These are phyloP conservation scores for Marchantia polymorpha DNA, from an alignment of 225 moss, liverwort and hornwort genomes.

Conservation along the genomic window DNA sequence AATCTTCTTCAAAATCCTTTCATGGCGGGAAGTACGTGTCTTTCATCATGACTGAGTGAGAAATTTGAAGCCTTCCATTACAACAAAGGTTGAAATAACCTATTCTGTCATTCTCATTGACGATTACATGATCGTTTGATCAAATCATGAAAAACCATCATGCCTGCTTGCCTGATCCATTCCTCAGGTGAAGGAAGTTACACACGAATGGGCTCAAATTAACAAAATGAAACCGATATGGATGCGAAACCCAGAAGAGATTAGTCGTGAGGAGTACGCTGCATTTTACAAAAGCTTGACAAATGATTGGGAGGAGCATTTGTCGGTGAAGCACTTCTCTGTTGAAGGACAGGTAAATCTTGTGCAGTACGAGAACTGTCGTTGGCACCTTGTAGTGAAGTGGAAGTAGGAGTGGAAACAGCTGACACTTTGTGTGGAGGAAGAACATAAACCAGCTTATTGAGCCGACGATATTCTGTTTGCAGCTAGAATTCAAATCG, in stretches of 20 bases:
- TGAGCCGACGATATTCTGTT: background rate
- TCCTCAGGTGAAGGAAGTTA: slow-evolving; percentile 40
- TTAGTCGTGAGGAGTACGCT: slow-evolving; percentile 41
- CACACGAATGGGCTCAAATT: slow-evolving; percentile 44
- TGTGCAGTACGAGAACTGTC: background rate
- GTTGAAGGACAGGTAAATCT: slow-evolving; percentile 51
- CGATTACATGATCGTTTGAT: too few relatives aligned
- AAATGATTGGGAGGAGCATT: slow-evolving; percentile 51
- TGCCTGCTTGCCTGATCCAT: too few relatives aligned
- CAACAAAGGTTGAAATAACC: too few relatives aligned
- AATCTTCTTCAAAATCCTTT: too few relatives aligned
- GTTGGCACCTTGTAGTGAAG: background rate
- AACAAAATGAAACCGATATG: slow-evolving; percentile 49
- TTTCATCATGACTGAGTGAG: too few relatives aligned
- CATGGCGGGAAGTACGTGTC: too few relatives aligned
- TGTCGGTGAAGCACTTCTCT: slow-evolving; percentile 46
- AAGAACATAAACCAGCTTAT: too few relatives aligned
- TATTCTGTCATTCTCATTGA: too few relatives aligned
- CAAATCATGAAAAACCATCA: too few relatives aligned
- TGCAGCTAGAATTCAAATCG: slow-evolving; percentile 50
- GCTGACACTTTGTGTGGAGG: too few relatives aligned
- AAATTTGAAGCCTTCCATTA: too few relatives aligned
- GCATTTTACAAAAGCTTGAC: slow-evolving; percentile 50
- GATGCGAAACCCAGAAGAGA: slow-evolving; percentile 47
- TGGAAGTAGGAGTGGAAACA: background rate